Evolutionary conservation across 371 early-diverging fungal species (phyloP), one percentile per base, ranked within the genome.

Genomic region (Amoeboaphelidium occidentale): DNA sequence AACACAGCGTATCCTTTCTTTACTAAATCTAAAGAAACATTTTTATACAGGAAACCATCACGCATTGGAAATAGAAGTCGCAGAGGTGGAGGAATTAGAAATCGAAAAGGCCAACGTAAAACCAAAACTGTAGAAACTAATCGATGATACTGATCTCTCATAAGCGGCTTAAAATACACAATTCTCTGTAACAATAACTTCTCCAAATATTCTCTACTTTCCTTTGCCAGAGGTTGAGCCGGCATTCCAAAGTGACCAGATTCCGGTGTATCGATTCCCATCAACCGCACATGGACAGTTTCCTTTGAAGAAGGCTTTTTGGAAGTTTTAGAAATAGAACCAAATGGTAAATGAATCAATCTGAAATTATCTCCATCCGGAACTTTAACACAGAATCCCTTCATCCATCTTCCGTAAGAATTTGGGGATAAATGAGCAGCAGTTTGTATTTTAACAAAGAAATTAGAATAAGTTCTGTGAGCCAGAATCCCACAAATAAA

Each of bases 251-350:
- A 60, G 24, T 25, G 32, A 24, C 27, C n/a, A 1, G 23, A 27
- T 47, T 60, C 60, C 3, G 60, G 60, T 21, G 60, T 54, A 52
- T 60, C 60, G 2, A 60, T 52, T 17, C 60, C 56, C 1, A 49
- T 49, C n/a, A 60, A 42, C 26, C 60, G 24, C n/a, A 56, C 39
- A 32, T 32, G 6, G 10, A 32, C 10, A 32, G 39, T 32, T 6
- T 32, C 39, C n/a, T n/a, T n/a, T n/a, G n/a, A n/a, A n/a, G n/a
- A n/a, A n/a, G n/a, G n/a, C n/a, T n/a, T n/a, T n/a, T n/a, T n/a
- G n/a, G n/a, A n/a, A n/a, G n/a, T n/a, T n/a, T n/a, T n/a, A n/a
- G n/a, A n/a, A n/a, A n/a, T n/a, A n/a, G n/a, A n/a, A n/a, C n/a
- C n/a, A n/a, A n/a, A n/a, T n/a, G 39, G 17, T 32, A 32, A 17